These are phyloP conservation scores for Flaveria linearis DNA, from an alignment of 129 eudicot species.

Conservation along the genomic window DNA sequence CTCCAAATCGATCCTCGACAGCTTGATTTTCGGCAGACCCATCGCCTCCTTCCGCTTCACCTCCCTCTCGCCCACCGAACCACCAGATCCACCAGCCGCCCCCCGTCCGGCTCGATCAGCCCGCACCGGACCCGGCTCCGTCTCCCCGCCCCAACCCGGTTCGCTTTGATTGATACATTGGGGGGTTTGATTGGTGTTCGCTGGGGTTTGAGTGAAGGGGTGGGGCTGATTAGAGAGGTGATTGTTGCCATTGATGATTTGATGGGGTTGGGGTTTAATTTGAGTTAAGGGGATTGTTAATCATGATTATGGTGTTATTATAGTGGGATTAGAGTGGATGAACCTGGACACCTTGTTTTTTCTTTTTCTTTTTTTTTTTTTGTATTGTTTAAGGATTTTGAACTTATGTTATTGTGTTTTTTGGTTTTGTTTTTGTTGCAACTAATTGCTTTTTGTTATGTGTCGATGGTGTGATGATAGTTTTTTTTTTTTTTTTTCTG, in stretches of 20 bases:
- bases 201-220: conserved; percentile 37
- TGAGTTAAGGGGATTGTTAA: not conserved
- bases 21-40: conserved; percentile 59
- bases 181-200: not conserved
- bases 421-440: conserved; percentile 13
- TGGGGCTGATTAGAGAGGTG: conserved; percentile 49
- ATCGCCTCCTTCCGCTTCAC: conserved; percentile 47
- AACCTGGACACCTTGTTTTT: conserved; percentile 43
- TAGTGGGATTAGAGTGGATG: conserved; percentile 29
- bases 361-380: not conserved
- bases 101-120: conserved; percentile 88
- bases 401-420: not conserved
- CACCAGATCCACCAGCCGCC: conserved; percentile 67
- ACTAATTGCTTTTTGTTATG: not conserved
- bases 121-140: conserved; percentile 33
- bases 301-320: no score
- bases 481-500: not conserved
- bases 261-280: not conserved
- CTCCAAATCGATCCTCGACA: conserved; percentile 68
- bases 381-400: not conserved
- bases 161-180: no score
- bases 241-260: conserved; percentile 52
- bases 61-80: conserved; percentile 50
- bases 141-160: no score
- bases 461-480: not conserved